Evolutionary conservation across 768 basidiomycete species (phyloP), one percentile per base, ranked within the genome.

Genomic region (Lanmaoa rubissima): DNA sequence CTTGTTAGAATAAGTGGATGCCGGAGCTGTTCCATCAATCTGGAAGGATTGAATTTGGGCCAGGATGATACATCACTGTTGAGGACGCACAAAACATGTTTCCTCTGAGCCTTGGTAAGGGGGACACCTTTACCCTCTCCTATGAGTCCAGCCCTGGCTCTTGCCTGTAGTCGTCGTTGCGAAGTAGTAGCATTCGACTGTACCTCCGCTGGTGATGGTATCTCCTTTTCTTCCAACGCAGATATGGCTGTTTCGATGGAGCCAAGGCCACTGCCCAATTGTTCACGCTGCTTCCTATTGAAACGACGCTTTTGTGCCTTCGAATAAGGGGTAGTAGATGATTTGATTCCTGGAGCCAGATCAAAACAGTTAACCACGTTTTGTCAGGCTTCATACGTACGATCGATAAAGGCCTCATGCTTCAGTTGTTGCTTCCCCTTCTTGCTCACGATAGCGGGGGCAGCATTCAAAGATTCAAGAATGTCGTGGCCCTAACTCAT

Each of bases 251-350:
- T 71, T 56, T 81, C 76, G 42, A 85, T 78, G 31, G 80, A 79
- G 36, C 74, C 70, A 51, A 85, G 68, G 11, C 80, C 79, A 50
- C 78, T 77, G 1, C 75, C 81, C 21, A 85, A 61, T 62, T 86
- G 79, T 65, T 86, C 84, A 53, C 79, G 84, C 48, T 80, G 83
- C 65, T 83, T 89, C 62, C 83, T 83, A 66, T 89, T 90, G 65
- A 86, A 64, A 32, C 90, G 83, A 24, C 88, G 82, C 43, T 73
- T 75, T 65, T 91, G 90, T 19, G 84, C 86, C 70, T 85, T 91
- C 0, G 90, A 91, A 65, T 87, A 84, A 19, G 83, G 83, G 1
- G 77, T 72, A 39, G 70, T 73, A 7, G 77, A 75, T 4, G 76
- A 70, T 55, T 79, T 82, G 44, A 91, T 70, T 8, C 76, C 83